Evolutionary conservation across 148 eudicot genomes (phyloP), one percentile per base, ranked within the genome.

Genomic region (Agrostemma githago): DNA sequence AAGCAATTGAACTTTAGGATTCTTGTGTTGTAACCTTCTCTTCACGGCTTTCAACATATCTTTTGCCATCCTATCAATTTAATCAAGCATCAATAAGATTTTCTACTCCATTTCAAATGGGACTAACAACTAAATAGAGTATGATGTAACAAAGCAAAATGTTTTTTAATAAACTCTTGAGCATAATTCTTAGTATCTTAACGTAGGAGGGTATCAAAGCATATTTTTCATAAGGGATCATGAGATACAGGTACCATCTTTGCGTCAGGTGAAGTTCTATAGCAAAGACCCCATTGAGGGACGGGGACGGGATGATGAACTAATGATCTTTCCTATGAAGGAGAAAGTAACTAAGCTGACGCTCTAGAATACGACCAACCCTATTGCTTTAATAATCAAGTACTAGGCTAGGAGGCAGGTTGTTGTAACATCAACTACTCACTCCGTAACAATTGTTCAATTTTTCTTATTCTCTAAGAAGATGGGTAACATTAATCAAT

Each of bases 21-120:
- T 92, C 90, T 90, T 95, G 74, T 92, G 86, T 73, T 86, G 97
- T 85, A 95, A 75, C 81, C 99, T 79, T 79, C 89, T 92, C 87
- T 90, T 92, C 85, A 95, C 76, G 72, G 88, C 84, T 79, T 90
- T 95, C 60, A 90, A 83, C 77, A 90, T 86, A 71, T 92, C 99
- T 89, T 95, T 95, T 7, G 94, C 92, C 51, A 85, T 81, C 93
- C 97, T 94, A 85, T 21, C 5, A 41, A 61, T 38, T 21, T 38
- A 70, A 70, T 26, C 54, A 20, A 53, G 40, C 20, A 62, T 43
- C 56, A 17, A 67, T 11, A 48, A 66, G 26, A 71, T 58, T 51
- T 71, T 65, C 48, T 64, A 34, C 65, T 5, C 10, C 79, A 34
- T 71, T 5, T 17, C 79, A 17, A 3, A 6, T 64, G 6, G 40